These are phyloP conservation scores for Zostera marina DNA, from an alignment of 116 monocot genomes.

Conservation along the genomic window DNA sequence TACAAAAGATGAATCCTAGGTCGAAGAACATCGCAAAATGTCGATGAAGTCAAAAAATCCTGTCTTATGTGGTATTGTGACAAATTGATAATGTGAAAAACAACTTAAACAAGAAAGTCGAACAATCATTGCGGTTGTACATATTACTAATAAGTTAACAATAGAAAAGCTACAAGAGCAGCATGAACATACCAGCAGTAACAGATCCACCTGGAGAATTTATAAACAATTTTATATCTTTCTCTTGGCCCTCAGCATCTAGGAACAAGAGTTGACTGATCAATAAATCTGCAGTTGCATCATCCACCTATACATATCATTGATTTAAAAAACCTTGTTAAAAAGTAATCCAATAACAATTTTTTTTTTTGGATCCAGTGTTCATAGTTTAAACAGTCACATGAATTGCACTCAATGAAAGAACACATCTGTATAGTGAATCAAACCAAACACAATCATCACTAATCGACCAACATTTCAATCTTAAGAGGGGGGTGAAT, in stretches of 20 bases:
- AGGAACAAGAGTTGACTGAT: constrained; percentile 89
- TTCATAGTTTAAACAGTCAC: not conserved
- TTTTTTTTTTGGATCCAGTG: not conserved
- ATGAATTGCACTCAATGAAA: not conserved
- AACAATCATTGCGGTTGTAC: no score
- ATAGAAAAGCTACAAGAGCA: not conserved
- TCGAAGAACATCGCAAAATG: no score
- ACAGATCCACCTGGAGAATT: constrained; percentile 98
- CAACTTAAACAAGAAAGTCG: not conserved
- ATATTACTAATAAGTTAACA: not conserved
- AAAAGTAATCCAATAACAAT: not conserved
- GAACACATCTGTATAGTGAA: not conserved
- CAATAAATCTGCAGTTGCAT: constrained; percentile 66
- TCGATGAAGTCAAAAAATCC: no score
- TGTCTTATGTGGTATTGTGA: not conserved
- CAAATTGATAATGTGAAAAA: not conserved
- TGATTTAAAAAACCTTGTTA: constrained; percentile 3
- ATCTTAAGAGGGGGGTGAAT: no score
- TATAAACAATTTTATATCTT: constrained; percentile 90
- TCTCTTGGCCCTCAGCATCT: constrained; percentile 71
- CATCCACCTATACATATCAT: constrained; percentile 47
- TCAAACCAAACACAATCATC: not conserved
- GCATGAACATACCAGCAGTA: constrained; percentile 45
- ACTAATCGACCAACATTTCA: no score
- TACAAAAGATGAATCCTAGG: not conserved